Evolutionary conservation across 805 yeast species (phyloP).

Genomic region (Candida verbasci): DNA sequence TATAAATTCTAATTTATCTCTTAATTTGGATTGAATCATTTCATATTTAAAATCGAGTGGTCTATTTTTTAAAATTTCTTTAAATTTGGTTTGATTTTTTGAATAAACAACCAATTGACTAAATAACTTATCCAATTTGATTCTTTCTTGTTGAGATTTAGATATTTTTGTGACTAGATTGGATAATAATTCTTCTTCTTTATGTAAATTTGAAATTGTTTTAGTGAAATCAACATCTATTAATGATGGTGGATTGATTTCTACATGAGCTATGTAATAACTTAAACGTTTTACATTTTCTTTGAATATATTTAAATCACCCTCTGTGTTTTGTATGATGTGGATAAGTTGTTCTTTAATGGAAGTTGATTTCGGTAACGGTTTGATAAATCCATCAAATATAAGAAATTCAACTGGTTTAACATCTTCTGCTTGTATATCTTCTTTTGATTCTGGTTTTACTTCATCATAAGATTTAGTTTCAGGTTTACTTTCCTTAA

Average conservation of each 20-base stretch:
- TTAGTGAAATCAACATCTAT: not conserved
- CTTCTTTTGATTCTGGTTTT: not conserved
- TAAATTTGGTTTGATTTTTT: slow-evolving; percentile 7
- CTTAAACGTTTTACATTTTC: slow-evolving; percentile 15
- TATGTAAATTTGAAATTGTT: not conserved
- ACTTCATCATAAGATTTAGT: too few relatives aligned
- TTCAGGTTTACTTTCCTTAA: too few relatives aligned
- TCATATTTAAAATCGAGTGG: slow-evolving; percentile 30
- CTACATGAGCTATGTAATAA: slow-evolving; percentile 2
- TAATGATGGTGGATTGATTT: not conserved
- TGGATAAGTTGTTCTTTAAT: slow-evolving; percentile 10
- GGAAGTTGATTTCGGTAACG: slow-evolving; percentile 1
- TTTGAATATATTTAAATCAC: slow-evolving; percentile 18
- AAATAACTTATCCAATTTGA: slow-evolving; percentile 22
- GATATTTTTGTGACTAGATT: slow-evolving; percentile 9
- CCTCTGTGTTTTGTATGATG: slow-evolving; percentile 23
- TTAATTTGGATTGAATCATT: slow-evolving; percentile 18
- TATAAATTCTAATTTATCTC: slow-evolving; percentile 23
- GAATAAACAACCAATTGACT: slow-evolving; percentile 19
- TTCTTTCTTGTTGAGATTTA: slow-evolving; percentile 13
- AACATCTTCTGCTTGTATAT: not conserved
- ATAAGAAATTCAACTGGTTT: slow-evolving; percentile 5
- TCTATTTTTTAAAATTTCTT: slow-evolving; percentile 13
- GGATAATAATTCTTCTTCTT: slow-evolving; percentile 2
- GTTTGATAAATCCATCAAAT: slow-evolving; percentile 7